These are phyloP conservation scores for Xylaria telfairii DNA, from an alignment of 495 filamentous ascomycete genomes.

Conservation along the genomic window DNA sequence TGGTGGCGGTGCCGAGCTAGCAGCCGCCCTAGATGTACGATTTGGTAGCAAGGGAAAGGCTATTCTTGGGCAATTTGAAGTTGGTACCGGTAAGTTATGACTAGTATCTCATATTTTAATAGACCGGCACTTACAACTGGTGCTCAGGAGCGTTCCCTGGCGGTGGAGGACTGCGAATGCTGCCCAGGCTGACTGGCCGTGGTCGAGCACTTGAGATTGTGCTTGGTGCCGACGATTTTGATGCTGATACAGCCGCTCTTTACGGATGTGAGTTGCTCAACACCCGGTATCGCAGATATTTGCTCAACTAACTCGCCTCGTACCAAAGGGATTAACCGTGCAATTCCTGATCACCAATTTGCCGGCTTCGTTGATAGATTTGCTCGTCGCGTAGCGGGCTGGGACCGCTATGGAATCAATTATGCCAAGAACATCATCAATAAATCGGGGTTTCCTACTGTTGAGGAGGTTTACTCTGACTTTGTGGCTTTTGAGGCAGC, in stretches of 20 bases:
- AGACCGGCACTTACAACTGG: no score
- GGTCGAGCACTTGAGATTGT: neutral
- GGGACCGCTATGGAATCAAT: neutral
- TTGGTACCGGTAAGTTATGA: neutral
- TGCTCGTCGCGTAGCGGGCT: neutral
- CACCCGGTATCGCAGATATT: neutral
- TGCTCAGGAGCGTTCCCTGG: neutral
- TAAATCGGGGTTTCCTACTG: neutral
- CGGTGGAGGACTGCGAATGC: neutral
- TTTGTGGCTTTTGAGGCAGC: neutral
- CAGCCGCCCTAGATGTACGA: neutral
- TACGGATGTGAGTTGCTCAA: neutral
- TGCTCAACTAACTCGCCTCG: neutral
- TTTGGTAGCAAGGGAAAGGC: neutral
- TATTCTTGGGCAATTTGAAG: neutral
- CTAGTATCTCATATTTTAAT: no score
- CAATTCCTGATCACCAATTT: neutral
- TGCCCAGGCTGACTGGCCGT: neutral
- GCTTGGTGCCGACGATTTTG: neutral
- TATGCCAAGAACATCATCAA: neutral
- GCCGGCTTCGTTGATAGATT: neutral
- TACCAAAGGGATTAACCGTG: neutral
- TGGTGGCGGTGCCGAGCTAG: neutral
- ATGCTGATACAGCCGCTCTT: neutral
- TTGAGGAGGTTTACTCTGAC: neutral